These are phyloP conservation scores for Aspergillus neotritici DNA, from an alignment of 2,329 filamentous ascomycete genomes.

Conservation along the genomic window DNA sequence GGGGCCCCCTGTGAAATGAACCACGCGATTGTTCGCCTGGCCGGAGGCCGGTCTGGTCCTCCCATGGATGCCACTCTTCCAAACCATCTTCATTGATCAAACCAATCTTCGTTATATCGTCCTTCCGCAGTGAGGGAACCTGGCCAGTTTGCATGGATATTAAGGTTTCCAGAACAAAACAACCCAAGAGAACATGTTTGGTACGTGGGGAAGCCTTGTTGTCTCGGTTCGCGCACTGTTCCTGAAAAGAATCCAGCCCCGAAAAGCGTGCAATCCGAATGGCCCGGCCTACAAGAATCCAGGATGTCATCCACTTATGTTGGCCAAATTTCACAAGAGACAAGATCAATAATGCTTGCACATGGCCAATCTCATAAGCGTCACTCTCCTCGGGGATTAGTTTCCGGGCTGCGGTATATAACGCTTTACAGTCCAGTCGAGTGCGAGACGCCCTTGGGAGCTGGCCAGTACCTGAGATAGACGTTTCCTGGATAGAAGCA, in stretches of 20 bases:
- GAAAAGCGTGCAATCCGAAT: conserved; percentile 43
- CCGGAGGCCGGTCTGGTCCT: conserved; percentile 41
- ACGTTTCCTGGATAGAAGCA: conserved; percentile 50
- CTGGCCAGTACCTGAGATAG: conserved; percentile 21
- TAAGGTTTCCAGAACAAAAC: conserved; percentile 50
- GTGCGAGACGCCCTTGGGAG: conserved; percentile 11
- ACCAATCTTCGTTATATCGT: conserved; percentile 45
- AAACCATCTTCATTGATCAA: conserved; percentile 59
- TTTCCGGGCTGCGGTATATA: conserved; percentile 41
- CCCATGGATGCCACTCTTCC: conserved; percentile 72
- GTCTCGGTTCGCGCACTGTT: conserved; percentile 45
- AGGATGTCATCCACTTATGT: conserved; percentile 54
- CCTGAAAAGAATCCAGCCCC: conserved; percentile 33
- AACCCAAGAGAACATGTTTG: conserved; percentile 47
- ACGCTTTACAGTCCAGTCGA: conserved; percentile 23
- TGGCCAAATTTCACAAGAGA: conserved; percentile 59
- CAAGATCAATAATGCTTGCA: conserved; percentile 55
- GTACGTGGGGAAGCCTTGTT: conserved; percentile 32
- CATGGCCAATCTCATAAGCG: conserved; percentile 46
- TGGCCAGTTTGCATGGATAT: conserved; percentile 45
- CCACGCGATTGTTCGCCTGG: conserved; percentile 20
- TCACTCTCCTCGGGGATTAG: conserved; percentile 46
- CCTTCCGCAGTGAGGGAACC: conserved; percentile 45
- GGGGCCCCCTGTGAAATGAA: conserved; percentile 33
- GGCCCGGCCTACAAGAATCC: conserved; percentile 61